These are phyloP conservation scores for Apiotrichum gamsii DNA, from an alignment of 1,284 basidiomycete genomes.

Conservation along the genomic window DNA sequence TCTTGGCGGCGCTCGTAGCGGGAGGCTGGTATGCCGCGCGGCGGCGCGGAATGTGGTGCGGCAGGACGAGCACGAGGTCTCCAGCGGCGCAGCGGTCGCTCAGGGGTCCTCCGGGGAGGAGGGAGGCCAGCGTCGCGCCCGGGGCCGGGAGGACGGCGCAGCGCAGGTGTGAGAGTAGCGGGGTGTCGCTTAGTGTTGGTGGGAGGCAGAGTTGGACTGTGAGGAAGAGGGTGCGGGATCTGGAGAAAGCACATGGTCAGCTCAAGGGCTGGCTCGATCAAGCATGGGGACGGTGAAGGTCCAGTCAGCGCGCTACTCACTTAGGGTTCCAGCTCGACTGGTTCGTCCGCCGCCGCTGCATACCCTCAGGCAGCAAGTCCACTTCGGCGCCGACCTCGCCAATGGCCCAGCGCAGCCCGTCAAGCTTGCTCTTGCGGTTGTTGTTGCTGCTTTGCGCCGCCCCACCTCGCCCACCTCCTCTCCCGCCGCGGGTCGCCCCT, in stretches of 20 bases:
- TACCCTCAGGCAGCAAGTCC: constrained; percentile 70
- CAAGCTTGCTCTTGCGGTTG: constrained; percentile 50
- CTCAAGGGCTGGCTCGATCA: too few species aligned
- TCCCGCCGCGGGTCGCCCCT: constrained; percentile 24
- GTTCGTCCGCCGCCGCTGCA: constrained; percentile 68
- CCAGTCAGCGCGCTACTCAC: too few species aligned
- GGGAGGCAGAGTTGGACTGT: constrained; percentile 64
- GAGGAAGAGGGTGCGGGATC: constrained; percentile 35
- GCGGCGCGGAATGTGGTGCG: constrained; percentile 26
- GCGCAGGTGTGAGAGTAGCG: constrained; percentile 17
- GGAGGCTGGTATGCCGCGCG: too few species aligned
- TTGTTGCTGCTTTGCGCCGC: constrained; percentile 38
- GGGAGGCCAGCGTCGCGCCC: constrained; percentile 16
- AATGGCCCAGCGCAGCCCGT: constrained; percentile 61
- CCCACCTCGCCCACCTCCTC: constrained; percentile 33
- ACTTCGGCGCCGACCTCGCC: constrained; percentile 59
- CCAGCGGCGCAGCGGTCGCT: too few species aligned
- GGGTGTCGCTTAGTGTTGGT: constrained; percentile 46
- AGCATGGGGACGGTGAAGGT: too few species aligned
- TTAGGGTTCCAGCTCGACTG: constrained; percentile 73
- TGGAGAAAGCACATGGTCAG: too few species aligned
- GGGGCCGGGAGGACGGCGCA: constrained; percentile 21
- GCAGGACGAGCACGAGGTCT: constrained; percentile 16
- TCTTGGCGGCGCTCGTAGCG: constrained; percentile 14
- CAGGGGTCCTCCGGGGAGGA: constrained; percentile 18